Evolutionary conservation across 257 asterid genomes (phyloP).

Genomic region (Lycium barbarum): DNA sequence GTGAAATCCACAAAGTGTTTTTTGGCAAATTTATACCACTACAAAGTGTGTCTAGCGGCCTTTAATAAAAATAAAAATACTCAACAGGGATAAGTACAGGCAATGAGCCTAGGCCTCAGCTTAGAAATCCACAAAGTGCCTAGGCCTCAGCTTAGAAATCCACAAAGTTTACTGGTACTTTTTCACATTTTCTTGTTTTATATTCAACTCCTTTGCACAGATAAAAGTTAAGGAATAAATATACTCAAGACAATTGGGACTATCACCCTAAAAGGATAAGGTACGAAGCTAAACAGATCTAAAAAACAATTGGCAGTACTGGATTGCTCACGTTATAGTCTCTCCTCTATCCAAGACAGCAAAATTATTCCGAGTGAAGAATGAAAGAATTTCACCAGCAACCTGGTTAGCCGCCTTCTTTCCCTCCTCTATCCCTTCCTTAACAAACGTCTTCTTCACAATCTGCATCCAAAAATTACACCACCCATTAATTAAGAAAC

Average conservation of each 20-base stretch:
- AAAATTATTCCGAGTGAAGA: slow-evolving; percentile 88
- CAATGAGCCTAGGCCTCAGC: no score
- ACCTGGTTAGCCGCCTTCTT: slow-evolving; percentile 66
- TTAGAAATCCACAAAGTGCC: no score
- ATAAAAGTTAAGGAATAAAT: background rate
- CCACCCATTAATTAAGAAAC: slow-evolving; percentile 18
- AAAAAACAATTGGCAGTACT: slow-evolving; percentile 19
- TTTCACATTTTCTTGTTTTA: no score
- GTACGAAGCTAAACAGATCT: background rate
- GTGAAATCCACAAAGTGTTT: background rate
- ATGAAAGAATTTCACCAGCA: slow-evolving; percentile 90
- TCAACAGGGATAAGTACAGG: no score
- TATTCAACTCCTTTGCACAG: background rate
- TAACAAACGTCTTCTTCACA: slow-evolving; percentile 79
- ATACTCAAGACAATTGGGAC: background rate
- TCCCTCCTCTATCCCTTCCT: slow-evolving; percentile 67
- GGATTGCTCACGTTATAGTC: slow-evolving; percentile 73
- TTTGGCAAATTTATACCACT: no score
- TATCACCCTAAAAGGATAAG: background rate
- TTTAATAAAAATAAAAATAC: no score
- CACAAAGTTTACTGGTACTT: background rate
- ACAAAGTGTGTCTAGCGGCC: no score
- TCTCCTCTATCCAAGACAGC: slow-evolving; percentile 81
- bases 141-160: no score
- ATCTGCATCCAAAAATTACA: slow-evolving; percentile 55